Base-by-base conservation (phyloP, 345 rosid species). In the Melastoma malabathricum region DNA sequence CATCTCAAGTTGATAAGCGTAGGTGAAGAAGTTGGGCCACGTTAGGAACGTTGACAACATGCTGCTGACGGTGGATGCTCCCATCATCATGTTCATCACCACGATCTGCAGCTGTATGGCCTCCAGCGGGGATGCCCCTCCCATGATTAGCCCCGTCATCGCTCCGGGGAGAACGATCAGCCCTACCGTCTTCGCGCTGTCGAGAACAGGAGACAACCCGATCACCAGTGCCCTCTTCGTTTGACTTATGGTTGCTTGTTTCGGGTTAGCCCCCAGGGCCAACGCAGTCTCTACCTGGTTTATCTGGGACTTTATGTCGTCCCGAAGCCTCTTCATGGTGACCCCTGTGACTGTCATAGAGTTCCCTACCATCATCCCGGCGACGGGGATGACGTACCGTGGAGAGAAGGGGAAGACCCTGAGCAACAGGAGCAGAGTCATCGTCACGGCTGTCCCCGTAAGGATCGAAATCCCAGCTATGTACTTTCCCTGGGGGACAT, bases 351-450 rank as follows among this genome's bases (percentile, higher is more conserved):
- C 89, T 0, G 93, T 81, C 93, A 89, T 89, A n/a, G 93, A 72
- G 39, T 85, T 89, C 13, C 89, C 95, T n/a, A 85, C 93, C 95
- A 89, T 68, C 97, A 85, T 89, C 19, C 95, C 95, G 15, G 89
- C 78, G 0, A 89, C 72, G 0, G 95, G 97, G 55, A 89, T 85
- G 15, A 89, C 75, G 58, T 79, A 89, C 43, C 95, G 67, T 0
- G 95, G 97, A 48, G 93, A 85, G 72, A 89, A 89, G 44, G 93
- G 95, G 52, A 89, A 85, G 15, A 85, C 95, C 9, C 72, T 69
- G 17, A 89, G 71, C 41, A 71, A 13, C 45, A 89, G 62, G 8
- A 83, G 86, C 22, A 89, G 46, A 61, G 73, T 56, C 94, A 83
- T 73, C 3, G 93, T 83, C 56, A 77, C 68, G 2, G 80, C 59